phyloP scores from a whole-genome alignment of 2,329 filamentous ascomycete species.

The Apiospora kogelbergensis region DNA sequence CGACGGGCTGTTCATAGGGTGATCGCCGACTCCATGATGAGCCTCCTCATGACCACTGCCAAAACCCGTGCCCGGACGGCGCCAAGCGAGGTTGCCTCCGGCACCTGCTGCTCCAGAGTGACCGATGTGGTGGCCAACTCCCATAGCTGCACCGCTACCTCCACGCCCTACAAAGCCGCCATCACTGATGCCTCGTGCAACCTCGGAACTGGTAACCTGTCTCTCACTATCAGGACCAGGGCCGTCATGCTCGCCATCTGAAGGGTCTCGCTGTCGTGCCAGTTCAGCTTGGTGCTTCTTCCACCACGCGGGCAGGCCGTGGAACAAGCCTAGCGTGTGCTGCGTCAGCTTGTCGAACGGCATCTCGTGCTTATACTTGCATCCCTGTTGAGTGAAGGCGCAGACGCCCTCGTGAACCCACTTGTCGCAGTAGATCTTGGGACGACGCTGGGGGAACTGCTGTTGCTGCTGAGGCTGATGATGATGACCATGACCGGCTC shows the following conservation, averaged over 20 bases:
- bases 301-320: conserved; percentile 62
- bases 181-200: background rate
- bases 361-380: conserved; percentile 90
- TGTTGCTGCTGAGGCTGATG: conserved; percentile 5
- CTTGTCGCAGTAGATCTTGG: conserved; percentile 81
- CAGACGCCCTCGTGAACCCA: conserved; percentile 88
- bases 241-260: background rate
- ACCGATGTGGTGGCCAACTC: background rate
- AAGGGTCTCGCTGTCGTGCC: conserved; percentile 27
- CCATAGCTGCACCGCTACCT: background rate
- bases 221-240: background rate
- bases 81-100: background rate
- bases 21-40: background rate
- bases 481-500: background rate
- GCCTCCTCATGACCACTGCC: background rate
- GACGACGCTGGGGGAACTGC: conserved; percentile 23
- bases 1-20: background rate
- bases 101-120: background rate
- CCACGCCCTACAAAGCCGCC: background rate
- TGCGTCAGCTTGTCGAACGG: conserved; percentile 67
- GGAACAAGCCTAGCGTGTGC: conserved; percentile 67
- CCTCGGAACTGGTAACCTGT: background rate
- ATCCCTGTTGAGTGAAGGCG: conserved; percentile 82
- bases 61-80: background rate
- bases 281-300: conserved; percentile 53